phyloP scores from a whole-genome alignment of 1,139 yeast species.

The Zygosaccharomyces sapae region DNA sequence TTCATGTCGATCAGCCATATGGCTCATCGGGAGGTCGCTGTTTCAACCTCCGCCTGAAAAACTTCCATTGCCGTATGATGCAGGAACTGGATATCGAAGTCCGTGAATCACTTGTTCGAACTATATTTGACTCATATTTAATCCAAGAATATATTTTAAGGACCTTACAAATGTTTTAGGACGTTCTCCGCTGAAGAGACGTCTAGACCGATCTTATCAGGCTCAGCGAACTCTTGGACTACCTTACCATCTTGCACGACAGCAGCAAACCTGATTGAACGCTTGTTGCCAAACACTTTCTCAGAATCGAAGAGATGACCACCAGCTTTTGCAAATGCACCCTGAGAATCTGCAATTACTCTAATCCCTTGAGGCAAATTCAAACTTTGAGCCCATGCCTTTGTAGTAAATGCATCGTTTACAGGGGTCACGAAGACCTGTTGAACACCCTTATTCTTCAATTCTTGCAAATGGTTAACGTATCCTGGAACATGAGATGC shows the following conservation, averaged over 20 bases:
- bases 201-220: constrained; percentile 70
- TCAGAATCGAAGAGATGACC: constrained; percentile 64
- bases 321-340: constrained; percentile 60
- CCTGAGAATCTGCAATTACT: constrained; percentile 74
- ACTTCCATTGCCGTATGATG: neutral
- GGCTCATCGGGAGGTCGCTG: neutral
- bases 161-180: constrained; percentile 30
- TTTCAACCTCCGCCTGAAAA: neutral
- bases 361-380: constrained; percentile 38
- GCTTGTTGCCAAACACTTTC: constrained; percentile 61
- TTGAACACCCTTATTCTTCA: constrained; percentile 62
- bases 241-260: constrained; percentile 73
- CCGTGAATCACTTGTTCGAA: no score
- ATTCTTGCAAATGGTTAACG: constrained; percentile 46
- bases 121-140: no score
- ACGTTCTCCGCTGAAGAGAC: constrained; percentile 50
- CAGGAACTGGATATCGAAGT: no score
- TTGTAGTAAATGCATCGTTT: constrained; percentile 80
- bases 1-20: neutral
- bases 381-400: constrained; percentile 65
- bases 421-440: constrained; percentile 66
- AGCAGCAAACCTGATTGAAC: constrained; percentile 75
- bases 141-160: neutral
- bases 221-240: constrained; percentile 64
- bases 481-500: constrained; percentile 78